Base-by-base conservation (phyloP, 352 stramenopile genomes). In the Phytophthora constricta region DNA sequence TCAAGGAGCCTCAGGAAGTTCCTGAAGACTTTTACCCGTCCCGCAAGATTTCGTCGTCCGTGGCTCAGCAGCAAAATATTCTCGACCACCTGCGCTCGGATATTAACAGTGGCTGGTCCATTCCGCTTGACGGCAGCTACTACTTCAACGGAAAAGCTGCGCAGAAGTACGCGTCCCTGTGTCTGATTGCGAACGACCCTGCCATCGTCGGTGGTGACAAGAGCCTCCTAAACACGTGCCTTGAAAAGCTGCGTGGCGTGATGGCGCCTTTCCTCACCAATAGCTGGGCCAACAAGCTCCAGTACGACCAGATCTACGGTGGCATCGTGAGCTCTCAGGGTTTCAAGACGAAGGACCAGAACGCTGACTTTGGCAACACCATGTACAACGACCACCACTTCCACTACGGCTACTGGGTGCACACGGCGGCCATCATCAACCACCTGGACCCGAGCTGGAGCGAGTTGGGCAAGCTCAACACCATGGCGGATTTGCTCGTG, bases 311-410 rank as follows among this genome's bases (percentile, higher is more conserved):
- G 4, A 72, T 84, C 9, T 89, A 89, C 68, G 58, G 78, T 11
- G 82, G 82, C 23, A 82, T 90, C 47, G 62, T 90, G 28, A 89
- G 77, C 41, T 83, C 71, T 11, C 41, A 85, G 50, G 80, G 80
- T 4, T 83, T 87, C 51, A 79, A 60, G 48, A 82, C 75, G 22
- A 78, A 74, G 26, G 84, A 92, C 50, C 27, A 83, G 25, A 84
- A 87, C 51, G 66, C 79, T 1, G 84, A 92, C 61, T 92, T 92
- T 68, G 84, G 84, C 46, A 92, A 92, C 71, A 78, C 75, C 47
- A 79, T 81, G 48, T 92, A 90, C 72, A 92, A 92, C 58, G 84
- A 92, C 46, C 84, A 92, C 65, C 84, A 92, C 66, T 92, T 84
- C 51, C 84, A 92, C 70, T 92, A 86, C 65, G 84, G 84, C 49